Percentiles rank a stretch among this genome's conserved stretches.
phyloP scores from a whole-genome alignment of 805 yeast genomes.

The Cyberlindnera americana region DNA sequence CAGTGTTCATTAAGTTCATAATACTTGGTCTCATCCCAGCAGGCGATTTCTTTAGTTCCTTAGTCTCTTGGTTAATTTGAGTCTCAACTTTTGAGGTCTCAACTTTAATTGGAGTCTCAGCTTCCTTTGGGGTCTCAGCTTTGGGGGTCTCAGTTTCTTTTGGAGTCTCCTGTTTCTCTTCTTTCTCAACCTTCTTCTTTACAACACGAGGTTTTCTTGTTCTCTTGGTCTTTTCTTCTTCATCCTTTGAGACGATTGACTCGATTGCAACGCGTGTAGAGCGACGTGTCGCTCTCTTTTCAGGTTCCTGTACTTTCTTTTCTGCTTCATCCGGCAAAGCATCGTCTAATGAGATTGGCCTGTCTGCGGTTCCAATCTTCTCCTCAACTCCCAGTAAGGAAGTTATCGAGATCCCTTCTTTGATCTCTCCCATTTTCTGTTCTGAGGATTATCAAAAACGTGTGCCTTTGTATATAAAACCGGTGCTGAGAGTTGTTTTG shows the following conservation, averaged over 20 bases:
- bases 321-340: neutral
- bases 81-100: neutral
- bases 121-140: no score
- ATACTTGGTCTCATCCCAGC: conserved; percentile 11
- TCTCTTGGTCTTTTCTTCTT: neutral
- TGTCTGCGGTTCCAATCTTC: neutral
- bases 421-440: no score
- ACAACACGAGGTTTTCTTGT: conserved; percentile 4
- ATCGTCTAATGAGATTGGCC: neutral
- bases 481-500: no score
- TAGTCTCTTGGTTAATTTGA: no score
- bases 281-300: conserved; percentile 7
- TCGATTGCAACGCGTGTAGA: conserved; percentile 12
- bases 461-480: no score
- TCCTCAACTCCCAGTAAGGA: conserved; percentile 9
- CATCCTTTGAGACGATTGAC: conserved; percentile 5
- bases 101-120: no score
- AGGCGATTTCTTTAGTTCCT: neutral
- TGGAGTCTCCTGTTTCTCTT: neutral
- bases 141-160: neutral
- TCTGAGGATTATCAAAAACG: no score
- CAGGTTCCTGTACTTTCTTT: conserved; percentile 1
- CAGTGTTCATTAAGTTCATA: conserved; percentile 13
- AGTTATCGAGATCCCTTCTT: conserved; percentile 12
- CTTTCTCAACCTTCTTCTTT: conserved; percentile 4